A percentile compares a stretch with the other conserved stretches of the same genome.
These are phyloP conservation scores for Phytophthora aleatoria DNA, from an alignment of 352 stramenopile genomes.

Conservation along the genomic window DNA sequence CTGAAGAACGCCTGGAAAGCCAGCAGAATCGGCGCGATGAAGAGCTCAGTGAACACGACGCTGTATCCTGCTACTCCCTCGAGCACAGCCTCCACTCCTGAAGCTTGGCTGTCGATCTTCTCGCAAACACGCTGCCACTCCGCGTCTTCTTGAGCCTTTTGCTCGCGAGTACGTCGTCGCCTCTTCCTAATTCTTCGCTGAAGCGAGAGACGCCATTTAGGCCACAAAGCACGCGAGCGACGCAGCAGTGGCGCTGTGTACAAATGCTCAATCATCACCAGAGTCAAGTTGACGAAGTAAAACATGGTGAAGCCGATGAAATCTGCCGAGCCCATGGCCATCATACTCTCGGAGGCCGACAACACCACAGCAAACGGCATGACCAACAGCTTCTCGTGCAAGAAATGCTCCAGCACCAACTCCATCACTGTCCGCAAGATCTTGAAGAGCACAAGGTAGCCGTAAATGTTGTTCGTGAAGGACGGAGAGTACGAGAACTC, in stretches of 20 bases:
- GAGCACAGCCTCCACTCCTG: slow-evolving; percentile 95
- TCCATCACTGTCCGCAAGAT: slow-evolving; percentile 85
- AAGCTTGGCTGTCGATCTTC: slow-evolving; percentile 92
- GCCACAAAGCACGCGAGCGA: slow-evolving; percentile 81
- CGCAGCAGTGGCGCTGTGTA: slow-evolving; percentile 92
- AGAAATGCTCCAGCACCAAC: slow-evolving; percentile 77
- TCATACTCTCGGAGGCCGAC: slow-evolving; percentile 91
- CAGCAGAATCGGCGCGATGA: slow-evolving; percentile 87
- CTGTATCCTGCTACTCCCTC: slow-evolving; percentile 91
- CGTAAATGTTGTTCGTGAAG: slow-evolving; percentile 93
- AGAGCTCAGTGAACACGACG: slow-evolving; percentile 88
- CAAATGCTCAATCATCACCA: slow-evolving; percentile 94
- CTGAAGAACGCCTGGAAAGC: slow-evolving; percentile 92
- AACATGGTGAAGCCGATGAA: slow-evolving; percentile 96
- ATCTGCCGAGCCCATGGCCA: slow-evolving; percentile 95
- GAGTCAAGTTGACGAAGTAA: slow-evolving; percentile 93
- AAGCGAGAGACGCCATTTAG: slow-evolving; percentile 92
- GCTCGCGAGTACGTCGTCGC: slow-evolving; percentile 84
- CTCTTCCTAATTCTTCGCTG: slow-evolving; percentile 75
- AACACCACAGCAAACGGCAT: slow-evolving; percentile 92
- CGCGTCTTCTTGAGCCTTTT: slow-evolving; percentile 92
- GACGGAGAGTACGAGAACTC: slow-evolving; percentile 96
- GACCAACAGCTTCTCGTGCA: slow-evolving; percentile 93
- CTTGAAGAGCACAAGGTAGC: slow-evolving; percentile 92
- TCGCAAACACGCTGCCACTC: slow-evolving; percentile 95